Evolutionary conservation across 306 rosid genomes (phyloP).

Genomic region (Corylus avellana): DNA sequence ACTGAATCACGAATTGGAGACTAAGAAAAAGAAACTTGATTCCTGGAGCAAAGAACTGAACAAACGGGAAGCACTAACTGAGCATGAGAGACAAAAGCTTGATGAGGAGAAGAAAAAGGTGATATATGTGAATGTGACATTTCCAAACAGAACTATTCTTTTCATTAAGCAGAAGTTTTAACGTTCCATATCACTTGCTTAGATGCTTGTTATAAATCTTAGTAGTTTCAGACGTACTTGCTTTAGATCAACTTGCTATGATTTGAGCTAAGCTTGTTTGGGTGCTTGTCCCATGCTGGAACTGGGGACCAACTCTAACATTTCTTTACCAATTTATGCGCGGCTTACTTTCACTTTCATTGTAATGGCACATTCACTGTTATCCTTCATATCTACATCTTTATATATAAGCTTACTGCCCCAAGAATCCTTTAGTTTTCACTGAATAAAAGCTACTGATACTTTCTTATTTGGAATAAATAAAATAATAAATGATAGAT

Average conservation of each 20-base stretch:
- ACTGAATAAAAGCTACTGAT: background rate
- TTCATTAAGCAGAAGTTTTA: background rate
- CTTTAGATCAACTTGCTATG: background rate
- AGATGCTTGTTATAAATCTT: background rate
- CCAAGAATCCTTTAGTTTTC: background rate
- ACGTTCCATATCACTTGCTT: slow-evolving; percentile 5
- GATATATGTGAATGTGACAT: slow-evolving; percentile 8
- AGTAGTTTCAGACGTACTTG: background rate
- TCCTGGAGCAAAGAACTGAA: slow-evolving; percentile 80
- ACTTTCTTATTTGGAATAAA: background rate
- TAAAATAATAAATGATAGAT: background rate
- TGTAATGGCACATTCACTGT: background rate
- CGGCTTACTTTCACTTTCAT: background rate
- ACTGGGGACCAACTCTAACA: background rate
- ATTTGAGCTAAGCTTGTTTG: background rate
- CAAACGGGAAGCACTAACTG: slow-evolving; percentile 85
- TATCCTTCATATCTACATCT: background rate
- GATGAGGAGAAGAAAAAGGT: slow-evolving; percentile 91
- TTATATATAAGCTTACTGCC: background rate
- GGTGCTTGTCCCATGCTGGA: background rate
- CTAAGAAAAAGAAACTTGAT: slow-evolving; percentile 75
- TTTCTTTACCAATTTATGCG: background rate
- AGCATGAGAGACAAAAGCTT: slow-evolving; percentile 82
- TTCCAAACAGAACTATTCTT: background rate
- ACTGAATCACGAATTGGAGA: slow-evolving; percentile 70